These are phyloP conservation scores for Ambrosia trifida DNA, from an alignment of 129 eudicot species.

Conservation along the genomic window DNA sequence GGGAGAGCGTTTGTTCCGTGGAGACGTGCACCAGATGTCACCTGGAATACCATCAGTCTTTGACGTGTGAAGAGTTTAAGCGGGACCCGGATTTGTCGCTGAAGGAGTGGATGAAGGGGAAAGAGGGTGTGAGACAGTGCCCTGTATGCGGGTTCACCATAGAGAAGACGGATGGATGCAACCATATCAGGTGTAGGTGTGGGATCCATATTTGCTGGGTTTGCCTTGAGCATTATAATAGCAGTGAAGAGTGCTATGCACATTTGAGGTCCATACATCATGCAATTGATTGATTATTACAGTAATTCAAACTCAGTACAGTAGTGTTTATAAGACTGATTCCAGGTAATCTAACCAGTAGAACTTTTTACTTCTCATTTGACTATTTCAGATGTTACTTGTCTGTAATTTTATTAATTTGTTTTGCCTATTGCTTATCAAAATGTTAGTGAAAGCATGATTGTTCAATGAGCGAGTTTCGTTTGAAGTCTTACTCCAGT, in stretches of 20 bases:
- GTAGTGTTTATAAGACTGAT: too few relatives aligned
- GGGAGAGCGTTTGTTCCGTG: constrained; percentile 50
- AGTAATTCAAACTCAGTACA: background rate
- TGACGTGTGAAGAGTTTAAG: constrained; percentile 76
- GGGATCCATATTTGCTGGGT: constrained; percentile 91
- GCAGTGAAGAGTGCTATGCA: constrained; percentile 67
- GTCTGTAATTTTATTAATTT: too few relatives aligned
- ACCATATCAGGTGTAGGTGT: constrained; percentile 89
- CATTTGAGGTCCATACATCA: constrained; percentile 71
- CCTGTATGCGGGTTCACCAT: constrained; percentile 68
- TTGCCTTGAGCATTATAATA: constrained; percentile 52
- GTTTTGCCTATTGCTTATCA: too few relatives aligned
- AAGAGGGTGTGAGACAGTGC: constrained; percentile 68
- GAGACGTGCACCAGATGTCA: constrained; percentile 88
- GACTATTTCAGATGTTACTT: too few relatives aligned
- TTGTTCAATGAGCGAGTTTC: too few relatives aligned
- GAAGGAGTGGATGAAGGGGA: constrained; percentile 73
- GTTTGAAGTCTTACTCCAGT: too few relatives aligned
- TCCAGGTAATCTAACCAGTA: too few relatives aligned
- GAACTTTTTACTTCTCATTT: too few relatives aligned
- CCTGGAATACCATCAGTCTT: constrained; percentile 72
- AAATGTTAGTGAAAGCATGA: too few relatives aligned
- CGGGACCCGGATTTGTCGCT: constrained; percentile 83
- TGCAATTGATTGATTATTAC: constrained; percentile 28
- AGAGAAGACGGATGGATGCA: constrained; percentile 89